phyloP scores from a whole-genome alignment of 768 basidiomycete genomes.

The Paxillus involutus region DNA sequence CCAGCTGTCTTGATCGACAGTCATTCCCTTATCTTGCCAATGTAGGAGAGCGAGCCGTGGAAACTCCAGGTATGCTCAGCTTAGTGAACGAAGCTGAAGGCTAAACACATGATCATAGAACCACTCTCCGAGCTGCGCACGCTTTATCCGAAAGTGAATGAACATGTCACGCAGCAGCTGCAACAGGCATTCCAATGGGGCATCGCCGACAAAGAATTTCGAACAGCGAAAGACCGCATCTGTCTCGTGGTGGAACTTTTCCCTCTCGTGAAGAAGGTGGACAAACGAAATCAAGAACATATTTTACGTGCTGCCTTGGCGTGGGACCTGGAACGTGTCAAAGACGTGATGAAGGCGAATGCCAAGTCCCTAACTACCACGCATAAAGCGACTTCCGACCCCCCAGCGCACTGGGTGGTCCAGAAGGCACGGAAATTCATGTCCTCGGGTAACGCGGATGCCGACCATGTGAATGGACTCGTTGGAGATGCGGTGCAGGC shows the following conservation, averaged over 20 bases:
- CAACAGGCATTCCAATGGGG: background rate
- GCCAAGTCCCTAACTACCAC: background rate
- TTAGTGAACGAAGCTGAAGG: background rate
- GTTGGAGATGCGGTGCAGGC: background rate
- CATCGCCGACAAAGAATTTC: conserved; percentile 13
- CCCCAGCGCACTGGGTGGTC: background rate
- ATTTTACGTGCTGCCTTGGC: conserved; percentile 6
- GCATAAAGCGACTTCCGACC: background rate
- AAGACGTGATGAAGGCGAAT: background rate
- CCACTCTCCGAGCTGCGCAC: conserved; percentile 3
- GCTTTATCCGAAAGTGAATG: conserved; percentile 14
- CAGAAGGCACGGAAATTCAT: background rate
- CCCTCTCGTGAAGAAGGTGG: background rate
- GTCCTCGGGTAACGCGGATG: background rate
- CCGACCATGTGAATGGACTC: background rate
- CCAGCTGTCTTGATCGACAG: conserved; percentile 17
- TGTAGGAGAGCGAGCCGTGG: background rate
- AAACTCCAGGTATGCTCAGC: conserved; percentile 3
- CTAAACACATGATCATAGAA: conserved; percentile 2
- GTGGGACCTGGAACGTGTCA: background rate
- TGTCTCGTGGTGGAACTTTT: conserved; percentile 5
- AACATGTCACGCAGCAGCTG: background rate
- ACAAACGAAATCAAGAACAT: background rate
- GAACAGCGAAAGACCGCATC: conserved; percentile 14
- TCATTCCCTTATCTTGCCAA: conserved; percentile 5